Evolutionary conservation across 495 filamentous ascomycete genomes (phyloP), one percentile per base, ranked within the genome.

Genomic region (Penicillium crystallinum): DNA sequence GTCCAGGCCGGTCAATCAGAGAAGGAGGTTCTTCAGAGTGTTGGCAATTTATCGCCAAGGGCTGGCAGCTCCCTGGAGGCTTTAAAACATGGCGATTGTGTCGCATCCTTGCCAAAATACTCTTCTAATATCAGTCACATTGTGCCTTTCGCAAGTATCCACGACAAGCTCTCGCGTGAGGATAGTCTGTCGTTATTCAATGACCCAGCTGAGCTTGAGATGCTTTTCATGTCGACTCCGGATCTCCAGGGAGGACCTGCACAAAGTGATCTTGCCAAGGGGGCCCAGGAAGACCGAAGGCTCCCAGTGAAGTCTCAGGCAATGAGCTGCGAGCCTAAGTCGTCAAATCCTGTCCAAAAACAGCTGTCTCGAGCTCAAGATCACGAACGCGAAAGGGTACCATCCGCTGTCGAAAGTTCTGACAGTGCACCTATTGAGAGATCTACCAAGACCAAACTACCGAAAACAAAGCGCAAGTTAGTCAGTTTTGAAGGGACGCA

Each of bases 141-240:
- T 23, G 58, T 68, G 1, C 63, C 67, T 14, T 70, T 70, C 35
- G 59, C 60, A 14, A 63, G 51, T 33, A 30, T 70, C 22, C 49
- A 52, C 15, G 47, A 56, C 33, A 49, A 54, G 17, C 34, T 59
- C 23, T 59, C 55, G 3, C 53, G 51, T 14, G 29, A 42, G 1
- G 31, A 41, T 36, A 54, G 44, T 23, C 34, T 43, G 11, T 55
- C 52, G 9, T 46, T 52, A 4, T 63, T 58, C 15, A 55, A 63
- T 18, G 65, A 68, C 18, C 30, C 56, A 3, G 55, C 51, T 40
- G 67, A 71, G 31, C 55, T 75, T 43, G 59, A 62, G 9, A 67
- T 71, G 62, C 52, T 73, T 14, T 56, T 63, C 12, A 61, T 64
- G 42, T 65, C 65, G 14, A 50, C 48, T 7, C 38, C 48, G 0